Percentiles rank a stretch among this genome's conserved stretches.
phyloP scores from a whole-genome alignment of 768 basidiomycete genomes.

The Scleroderma citrinum region DNA sequence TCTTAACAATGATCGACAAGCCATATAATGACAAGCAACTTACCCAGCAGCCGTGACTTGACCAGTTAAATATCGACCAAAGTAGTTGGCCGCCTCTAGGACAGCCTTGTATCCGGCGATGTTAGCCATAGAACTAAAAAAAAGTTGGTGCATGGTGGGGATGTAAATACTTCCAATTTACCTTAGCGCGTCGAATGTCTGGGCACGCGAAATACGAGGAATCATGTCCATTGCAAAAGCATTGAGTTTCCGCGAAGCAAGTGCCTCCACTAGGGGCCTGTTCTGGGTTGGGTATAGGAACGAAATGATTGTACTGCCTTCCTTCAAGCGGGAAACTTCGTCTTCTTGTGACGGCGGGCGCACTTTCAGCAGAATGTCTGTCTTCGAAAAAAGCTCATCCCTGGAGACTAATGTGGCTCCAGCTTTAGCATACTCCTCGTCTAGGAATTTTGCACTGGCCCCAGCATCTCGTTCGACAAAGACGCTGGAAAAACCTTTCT shows the following conservation, averaged over 20 bases:
- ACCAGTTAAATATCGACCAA: constrained; percentile 84
- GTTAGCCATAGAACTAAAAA: constrained; percentile 81
- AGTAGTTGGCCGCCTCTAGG: constrained; percentile 83
- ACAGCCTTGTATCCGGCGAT: constrained; percentile 93
- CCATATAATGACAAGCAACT: constrained; percentile 23
- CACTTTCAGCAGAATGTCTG: constrained; percentile 85
- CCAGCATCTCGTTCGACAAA: constrained; percentile 74
- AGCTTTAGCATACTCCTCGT: constrained; percentile 72
- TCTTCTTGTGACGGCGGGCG: constrained; percentile 62
- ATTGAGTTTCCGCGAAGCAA: constrained; percentile 61
- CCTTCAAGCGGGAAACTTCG: constrained; percentile 58
- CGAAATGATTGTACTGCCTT: constrained; percentile 76
- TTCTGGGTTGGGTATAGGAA: constrained; percentile 84
- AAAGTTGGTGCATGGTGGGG: neutral
- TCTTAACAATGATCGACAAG: constrained; percentile 5
- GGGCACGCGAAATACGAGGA: constrained; percentile 85
- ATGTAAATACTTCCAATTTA: constrained; percentile 18
- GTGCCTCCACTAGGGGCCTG: constrained; percentile 60
- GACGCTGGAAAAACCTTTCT: constrained; percentile 76
- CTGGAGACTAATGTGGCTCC: constrained; percentile 74
- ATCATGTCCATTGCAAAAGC: constrained; percentile 91
- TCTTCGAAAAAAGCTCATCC: constrained; percentile 58
- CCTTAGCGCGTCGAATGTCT: constrained; percentile 88
- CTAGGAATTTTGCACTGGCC: constrained; percentile 66
- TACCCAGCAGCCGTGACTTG: constrained; percentile 89